phyloP scores from a whole-genome alignment of 2,329 filamentous ascomycete species.

The Mycocentrospora acerina region DNA sequence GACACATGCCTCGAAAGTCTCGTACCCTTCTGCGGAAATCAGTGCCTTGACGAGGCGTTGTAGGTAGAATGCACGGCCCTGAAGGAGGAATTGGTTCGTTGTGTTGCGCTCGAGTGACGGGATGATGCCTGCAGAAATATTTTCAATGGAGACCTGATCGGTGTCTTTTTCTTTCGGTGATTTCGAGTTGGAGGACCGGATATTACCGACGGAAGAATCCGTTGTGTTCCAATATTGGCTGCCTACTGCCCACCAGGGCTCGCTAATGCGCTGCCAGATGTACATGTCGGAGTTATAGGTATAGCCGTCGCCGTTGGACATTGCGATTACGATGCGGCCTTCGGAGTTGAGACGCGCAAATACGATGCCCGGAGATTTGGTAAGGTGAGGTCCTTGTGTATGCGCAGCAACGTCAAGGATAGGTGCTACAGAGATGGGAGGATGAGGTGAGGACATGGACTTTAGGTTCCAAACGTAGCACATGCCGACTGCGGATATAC shows the following conservation, averaged over 20 bases:
- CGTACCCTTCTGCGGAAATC: slow-evolving; percentile 85
- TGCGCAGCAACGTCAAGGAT: slow-evolving; percentile 84
- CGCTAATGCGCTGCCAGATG: slow-evolving; percentile 92
- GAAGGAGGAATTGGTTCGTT: slow-evolving; percentile 86
- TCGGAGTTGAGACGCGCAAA: slow-evolving; percentile 88
- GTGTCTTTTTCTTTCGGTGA: slow-evolving; percentile 41
- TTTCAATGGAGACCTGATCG: slow-evolving; percentile 55
- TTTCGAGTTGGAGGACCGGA: slow-evolving; percentile 62
- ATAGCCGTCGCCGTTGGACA: slow-evolving; percentile 94
- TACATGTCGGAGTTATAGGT: slow-evolving; percentile 84
- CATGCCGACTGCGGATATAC: slow-evolving; percentile 83
- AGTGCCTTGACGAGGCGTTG: slow-evolving; percentile 89
- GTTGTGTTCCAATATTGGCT: slow-evolving; percentile 99
- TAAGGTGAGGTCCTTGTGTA: slow-evolving; percentile 75
- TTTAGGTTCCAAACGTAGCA: slow-evolving; percentile 94
- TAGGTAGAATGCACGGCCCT: slow-evolving; percentile 86
- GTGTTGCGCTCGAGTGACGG: slow-evolving; percentile 92
- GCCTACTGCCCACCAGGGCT: slow-evolving; percentile 96
- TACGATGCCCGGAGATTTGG: slow-evolving; percentile 79
- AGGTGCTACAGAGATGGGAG: slow-evolving; percentile 84
- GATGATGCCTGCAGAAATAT: slow-evolving; percentile 86
- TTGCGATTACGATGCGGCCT: slow-evolving; percentile 82
- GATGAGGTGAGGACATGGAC: slow-evolving; percentile 79
- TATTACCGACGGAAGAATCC: slow-evolving; percentile 80
- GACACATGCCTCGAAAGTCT: slow-evolving; percentile 85